Percentiles rank a stretch among this genome's conserved stretches.
phyloP scores from a whole-genome alignment of 163 green algal genomes.

The Prototheca stagnorum region DNA sequence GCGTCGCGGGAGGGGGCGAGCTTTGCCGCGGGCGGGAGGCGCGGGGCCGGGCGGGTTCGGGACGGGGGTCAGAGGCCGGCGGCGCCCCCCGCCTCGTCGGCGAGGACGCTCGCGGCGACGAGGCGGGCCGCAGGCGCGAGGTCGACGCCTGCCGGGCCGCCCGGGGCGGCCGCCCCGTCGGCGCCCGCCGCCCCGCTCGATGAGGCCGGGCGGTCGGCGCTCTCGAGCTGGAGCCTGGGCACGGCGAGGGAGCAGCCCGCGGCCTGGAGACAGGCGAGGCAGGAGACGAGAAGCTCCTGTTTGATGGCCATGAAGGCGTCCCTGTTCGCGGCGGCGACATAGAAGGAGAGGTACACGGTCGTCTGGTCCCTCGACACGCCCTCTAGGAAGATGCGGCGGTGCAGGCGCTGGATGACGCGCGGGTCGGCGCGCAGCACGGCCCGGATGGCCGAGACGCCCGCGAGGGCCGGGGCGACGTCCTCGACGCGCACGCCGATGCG shows the following conservation, averaged over 20 bases:
- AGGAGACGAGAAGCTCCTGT: slow-evolving; percentile 76
- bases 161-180: too few relatives aligned
- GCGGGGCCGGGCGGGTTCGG: not conserved
- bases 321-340: slow-evolving; percentile 48
- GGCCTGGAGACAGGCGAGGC: slow-evolving; percentile 63
- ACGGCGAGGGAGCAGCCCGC: slow-evolving; percentile 54
- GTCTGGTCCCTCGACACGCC: slow-evolving; percentile 56
- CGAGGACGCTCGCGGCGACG: not conserved
- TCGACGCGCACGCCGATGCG: slow-evolving; percentile 55
- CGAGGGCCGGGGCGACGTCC: slow-evolving; percentile 47
- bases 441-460: slow-evolving; percentile 68
- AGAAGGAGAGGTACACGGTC: slow-evolving; percentile 53
- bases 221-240: slow-evolving; percentile 27
- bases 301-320: slow-evolving; percentile 76
- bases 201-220: too few relatives aligned
- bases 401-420: slow-evolving; percentile 75
- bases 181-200: too few relatives aligned
- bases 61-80: not conserved
- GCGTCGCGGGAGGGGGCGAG: too few relatives aligned
- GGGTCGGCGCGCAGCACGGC: slow-evolving; percentile 56
- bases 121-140: not conserved
- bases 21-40: too few relatives aligned
- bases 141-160: not conserved
- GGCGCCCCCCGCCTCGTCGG: not conserved
- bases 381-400: slow-evolving; percentile 78